These are phyloP conservation scores for Trametes meyenii DNA, from an alignment of 768 basidiomycete genomes.

Conservation along the genomic window DNA sequence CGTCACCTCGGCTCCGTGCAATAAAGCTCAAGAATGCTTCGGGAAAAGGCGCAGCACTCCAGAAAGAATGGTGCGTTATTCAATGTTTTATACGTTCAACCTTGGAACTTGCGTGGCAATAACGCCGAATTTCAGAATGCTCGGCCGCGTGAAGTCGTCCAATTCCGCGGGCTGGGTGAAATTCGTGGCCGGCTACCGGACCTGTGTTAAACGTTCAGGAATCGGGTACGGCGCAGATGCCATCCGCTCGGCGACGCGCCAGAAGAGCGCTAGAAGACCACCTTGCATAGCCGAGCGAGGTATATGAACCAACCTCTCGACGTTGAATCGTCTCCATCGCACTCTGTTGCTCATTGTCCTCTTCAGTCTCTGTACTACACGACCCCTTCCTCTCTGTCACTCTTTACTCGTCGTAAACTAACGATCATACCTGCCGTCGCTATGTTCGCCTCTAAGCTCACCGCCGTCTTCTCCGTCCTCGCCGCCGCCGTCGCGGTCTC, in stretches of 20 bases:
- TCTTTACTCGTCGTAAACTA: constrained; percentile 14
- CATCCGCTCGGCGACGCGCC: not conserved
- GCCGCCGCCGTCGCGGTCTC: constrained; percentile 36
- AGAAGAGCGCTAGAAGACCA: constrained; percentile 9
- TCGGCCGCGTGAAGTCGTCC: not conserved
- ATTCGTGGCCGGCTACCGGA: constrained; percentile 1
- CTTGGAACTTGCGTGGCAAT: not conserved
- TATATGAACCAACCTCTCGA: constrained; percentile 10
- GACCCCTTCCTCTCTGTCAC: constrained; percentile 5
- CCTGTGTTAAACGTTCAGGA: constrained; percentile 2
- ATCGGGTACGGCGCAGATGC: not conserved
- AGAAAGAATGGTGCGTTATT: no score
- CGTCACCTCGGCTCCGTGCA: not conserved
- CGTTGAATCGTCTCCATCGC: not conserved
- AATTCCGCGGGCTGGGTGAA: not conserved
- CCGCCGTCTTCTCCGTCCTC: constrained; percentile 28
- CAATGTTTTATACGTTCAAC: not conserved
- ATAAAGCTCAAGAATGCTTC: no score
- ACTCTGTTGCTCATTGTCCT: constrained; percentile 5
- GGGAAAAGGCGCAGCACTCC: no score
- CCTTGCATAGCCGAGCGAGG: constrained; percentile 6
- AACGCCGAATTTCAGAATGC: not conserved
- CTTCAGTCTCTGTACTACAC: not conserved
- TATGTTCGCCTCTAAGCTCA: constrained; percentile 25
- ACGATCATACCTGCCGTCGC: constrained; percentile 6